These are phyloP conservation scores for Phytophthora colocasiae DNA, from an alignment of 352 stramenopile species.

Conservation along the genomic window DNA sequence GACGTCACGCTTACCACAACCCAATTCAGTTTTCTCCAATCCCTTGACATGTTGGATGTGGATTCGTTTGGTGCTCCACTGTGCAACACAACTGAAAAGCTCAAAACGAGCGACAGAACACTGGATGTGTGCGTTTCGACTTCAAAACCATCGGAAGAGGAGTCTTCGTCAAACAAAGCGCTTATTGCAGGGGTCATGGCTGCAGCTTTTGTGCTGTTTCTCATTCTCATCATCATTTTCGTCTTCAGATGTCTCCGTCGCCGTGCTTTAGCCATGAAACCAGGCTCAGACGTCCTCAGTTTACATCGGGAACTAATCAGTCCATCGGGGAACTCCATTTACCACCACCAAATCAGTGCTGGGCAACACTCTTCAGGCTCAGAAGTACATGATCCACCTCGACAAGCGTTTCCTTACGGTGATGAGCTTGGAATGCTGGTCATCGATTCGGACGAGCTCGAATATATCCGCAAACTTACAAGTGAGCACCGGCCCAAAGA, in stretches of 20 bases:
- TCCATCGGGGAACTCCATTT: slow-evolving; percentile 5
- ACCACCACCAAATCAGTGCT: slow-evolving; percentile 4
- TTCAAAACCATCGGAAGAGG: not conserved
- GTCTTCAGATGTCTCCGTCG: slow-evolving; percentile 28
- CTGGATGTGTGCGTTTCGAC: slow-evolving; percentile 26
- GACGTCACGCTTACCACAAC: slow-evolving; percentile 38
- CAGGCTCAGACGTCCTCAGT: slow-evolving; percentile 13
- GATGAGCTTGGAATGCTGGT: slow-evolving; percentile 22
- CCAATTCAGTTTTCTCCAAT: slow-evolving; percentile 53
- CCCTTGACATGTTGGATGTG: slow-evolving; percentile 39
- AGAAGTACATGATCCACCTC: not conserved
- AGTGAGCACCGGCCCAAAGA: slow-evolving; percentile 17
- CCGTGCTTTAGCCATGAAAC: slow-evolving; percentile 12
- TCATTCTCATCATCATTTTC: slow-evolving; percentile 29
- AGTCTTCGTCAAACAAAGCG: slow-evolving; percentile 21
- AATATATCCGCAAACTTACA: slow-evolving; percentile 45
- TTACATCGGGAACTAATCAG: slow-evolving; percentile 18
- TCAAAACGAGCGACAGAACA: slow-evolving; percentile 19
- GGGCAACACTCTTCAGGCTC: slow-evolving; percentile 16
- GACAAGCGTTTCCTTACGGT: slow-evolving; percentile 11
- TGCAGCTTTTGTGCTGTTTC: slow-evolving; percentile 25
- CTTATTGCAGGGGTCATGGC: slow-evolving; percentile 33
- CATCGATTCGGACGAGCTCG: slow-evolving; percentile 48
- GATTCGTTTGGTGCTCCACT: slow-evolving; percentile 37
- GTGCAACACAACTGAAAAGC: slow-evolving; percentile 33